Evolutionary conservation across 163 green algal species (phyloP).

Genomic region (Chlamydomonas reinhardtii): DNA sequence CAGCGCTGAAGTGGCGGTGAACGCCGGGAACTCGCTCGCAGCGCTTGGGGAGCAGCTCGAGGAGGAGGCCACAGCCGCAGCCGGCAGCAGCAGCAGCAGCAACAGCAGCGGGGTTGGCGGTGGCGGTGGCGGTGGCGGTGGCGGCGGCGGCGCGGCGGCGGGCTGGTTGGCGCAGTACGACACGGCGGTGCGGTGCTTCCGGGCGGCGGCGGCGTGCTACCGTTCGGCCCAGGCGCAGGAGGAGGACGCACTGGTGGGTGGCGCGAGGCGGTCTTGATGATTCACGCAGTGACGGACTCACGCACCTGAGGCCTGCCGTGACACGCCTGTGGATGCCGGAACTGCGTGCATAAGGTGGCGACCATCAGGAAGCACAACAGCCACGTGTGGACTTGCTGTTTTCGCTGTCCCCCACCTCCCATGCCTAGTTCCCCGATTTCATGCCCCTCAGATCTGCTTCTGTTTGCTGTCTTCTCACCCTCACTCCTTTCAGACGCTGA

Average conservation of each 20-base stretch:
- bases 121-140: neutral
- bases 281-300: too few relatives aligned
- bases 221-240: conserved; percentile 3
- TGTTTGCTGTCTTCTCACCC: too few relatives aligned
- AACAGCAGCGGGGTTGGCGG: neutral
- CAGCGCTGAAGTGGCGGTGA: neutral
- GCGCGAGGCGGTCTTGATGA: neutral
- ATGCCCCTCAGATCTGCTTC: too few relatives aligned
- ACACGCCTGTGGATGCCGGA: too few relatives aligned
- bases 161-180: conserved; percentile 5
- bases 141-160: neutral
- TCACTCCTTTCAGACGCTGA: conserved; percentile 49
- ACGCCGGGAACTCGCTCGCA: conserved; percentile 24
- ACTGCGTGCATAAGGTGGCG: too few relatives aligned
- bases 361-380: too few relatives aligned
- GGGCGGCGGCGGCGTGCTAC: conserved; percentile 9
- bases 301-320: too few relatives aligned
- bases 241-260: conserved; percentile 36
- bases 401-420: too few relatives aligned
- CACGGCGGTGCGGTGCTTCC: conserved; percentile 11
- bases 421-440: too few relatives aligned
- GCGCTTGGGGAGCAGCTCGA: conserved; percentile 21
- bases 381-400: too few relatives aligned
- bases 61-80: neutral
- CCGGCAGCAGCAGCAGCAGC: neutral